Evolutionary conservation across 108 stramenopile genomes (phyloP).

Genomic region (Skeletonema marinoi): DNA sequence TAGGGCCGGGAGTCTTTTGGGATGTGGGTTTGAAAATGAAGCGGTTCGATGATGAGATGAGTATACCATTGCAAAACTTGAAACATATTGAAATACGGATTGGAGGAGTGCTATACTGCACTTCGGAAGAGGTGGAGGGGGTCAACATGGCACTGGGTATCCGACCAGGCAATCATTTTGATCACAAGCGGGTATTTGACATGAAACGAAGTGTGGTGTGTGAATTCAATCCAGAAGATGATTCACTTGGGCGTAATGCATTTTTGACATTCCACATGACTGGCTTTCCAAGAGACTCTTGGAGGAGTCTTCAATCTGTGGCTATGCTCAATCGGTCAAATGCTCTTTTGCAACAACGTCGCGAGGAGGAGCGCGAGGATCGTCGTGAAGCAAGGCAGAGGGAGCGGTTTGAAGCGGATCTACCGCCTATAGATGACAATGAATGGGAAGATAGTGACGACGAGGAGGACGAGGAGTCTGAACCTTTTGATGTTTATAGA

Average conservation of each 20-base stretch:
- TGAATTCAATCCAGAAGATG: conserved; percentile 1
- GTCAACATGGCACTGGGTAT: conserved; percentile 13
- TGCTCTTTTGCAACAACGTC: neutral
- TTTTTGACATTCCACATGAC: conserved; percentile 11
- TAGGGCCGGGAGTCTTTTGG: neutral
- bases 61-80: conserved; percentile 17
- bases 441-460: neutral
- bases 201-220: conserved; percentile 15
- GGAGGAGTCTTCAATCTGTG: conserved; percentile 9
- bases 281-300: neutral
- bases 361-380: conserved; percentile 8
- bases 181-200: neutral
- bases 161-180: conserved; percentile 6
- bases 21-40: conserved; percentile 8
- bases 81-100: conserved; percentile 40
- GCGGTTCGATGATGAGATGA: neutral
- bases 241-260: neutral
- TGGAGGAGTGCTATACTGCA: conserved; percentile 28
- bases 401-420: no score
- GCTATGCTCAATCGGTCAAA: conserved; percentile 15
- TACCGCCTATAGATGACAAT: no score
- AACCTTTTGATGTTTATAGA: conserved; percentile 7
- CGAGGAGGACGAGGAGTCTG: conserved; percentile 5
- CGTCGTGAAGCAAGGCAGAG: no score
- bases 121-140: conserved; percentile 8